Base-by-base conservation (phyloP, 2,329 filamentous ascomycete species). In the Aspergillus amoenus region DNA sequence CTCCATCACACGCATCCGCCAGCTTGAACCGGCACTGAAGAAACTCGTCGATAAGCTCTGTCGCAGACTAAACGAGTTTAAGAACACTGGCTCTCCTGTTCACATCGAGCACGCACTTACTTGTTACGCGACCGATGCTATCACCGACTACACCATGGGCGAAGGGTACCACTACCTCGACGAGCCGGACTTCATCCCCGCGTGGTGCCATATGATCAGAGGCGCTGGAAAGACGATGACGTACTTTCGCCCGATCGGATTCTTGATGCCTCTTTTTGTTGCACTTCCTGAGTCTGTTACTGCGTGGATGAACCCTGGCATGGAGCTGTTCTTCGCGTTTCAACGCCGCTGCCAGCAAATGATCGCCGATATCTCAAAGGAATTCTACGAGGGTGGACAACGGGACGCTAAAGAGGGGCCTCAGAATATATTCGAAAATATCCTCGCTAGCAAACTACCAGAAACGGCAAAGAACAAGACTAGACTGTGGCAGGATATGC, bases 91-190 rank as follows among this genome's bases (percentile, higher is more conserved):
- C 3, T 43, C 52, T 37, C 61, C 66, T 2, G 53, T 71, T 32
- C 59, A 62, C 24, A 55, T 67, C 32, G 62, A 69, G 37, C 58
- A 70, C 55, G 67, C 73, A 0, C 77, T 75, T 49, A 74, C 71
- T 21, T 76, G 76, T 18, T 68, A 76, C 45, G 76, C 76, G 2
- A 77, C 77, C 32, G 78, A 81, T 32, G 73, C 80, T 44, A 77
- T 81, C 60, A 78, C 76, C 58, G 70, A 77, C 52, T 79, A 79
- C 57, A 67, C 66, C n/a, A 66, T 73, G 64, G 66, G 66, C n/a
- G 52, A 63, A 13, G 63, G 62, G 1, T 72, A 66, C 43, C 59
- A 68, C 52, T 73, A 70, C 61, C 63, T 74, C 8, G 69, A 73
- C 24, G 61, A 64, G 7, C 62, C 68, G 2, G 68, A 71, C 37